Percentiles rank a stretch among this genome's conserved stretches.
These are phyloP conservation scores for Lepidium aucheri DNA, from an alignment of 345 rosid genomes.

Conservation along the genomic window DNA sequence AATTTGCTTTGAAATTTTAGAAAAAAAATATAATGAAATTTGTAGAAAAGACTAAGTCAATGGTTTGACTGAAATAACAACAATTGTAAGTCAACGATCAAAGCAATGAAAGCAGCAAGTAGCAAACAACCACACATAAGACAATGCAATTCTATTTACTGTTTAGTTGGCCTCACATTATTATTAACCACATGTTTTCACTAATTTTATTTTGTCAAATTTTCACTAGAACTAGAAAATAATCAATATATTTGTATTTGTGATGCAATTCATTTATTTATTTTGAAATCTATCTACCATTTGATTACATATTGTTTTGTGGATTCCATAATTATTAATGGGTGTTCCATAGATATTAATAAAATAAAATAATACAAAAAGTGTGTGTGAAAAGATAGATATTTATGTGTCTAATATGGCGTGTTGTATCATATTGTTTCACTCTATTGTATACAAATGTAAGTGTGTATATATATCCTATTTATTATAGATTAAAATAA, in stretches of 20 bases:
- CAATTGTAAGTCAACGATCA: not conserved
- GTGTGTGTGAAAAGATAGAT: constrained; percentile 1
- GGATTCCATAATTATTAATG: not conserved
- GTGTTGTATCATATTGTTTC: constrained; percentile 17
- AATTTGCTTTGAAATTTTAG: too few species aligned
- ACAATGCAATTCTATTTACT: not conserved
- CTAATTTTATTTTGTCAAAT: too few species aligned
- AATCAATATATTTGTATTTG: not conserved
- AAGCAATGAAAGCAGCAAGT: not conserved
- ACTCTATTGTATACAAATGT: not conserved
- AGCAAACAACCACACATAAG: not conserved
- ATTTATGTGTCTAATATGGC: constrained; percentile 21
- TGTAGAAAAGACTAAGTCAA: constrained; percentile 4
- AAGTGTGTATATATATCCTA: not conserved
- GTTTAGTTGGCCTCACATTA: not conserved
- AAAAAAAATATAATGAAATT: not conserved
- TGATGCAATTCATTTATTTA: not conserved
- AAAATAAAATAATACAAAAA: not conserved
- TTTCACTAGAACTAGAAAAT: too few species aligned
- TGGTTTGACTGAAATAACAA: not conserved
- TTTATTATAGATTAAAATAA: not conserved
- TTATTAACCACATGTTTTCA: not conserved
- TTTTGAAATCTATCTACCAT: too few species aligned
- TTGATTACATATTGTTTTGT: too few species aligned
- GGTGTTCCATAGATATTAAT: not conserved